Conservation (phyloP, 768 basidiomycete species). For the Kwoniella newhampshirensis region DNA sequence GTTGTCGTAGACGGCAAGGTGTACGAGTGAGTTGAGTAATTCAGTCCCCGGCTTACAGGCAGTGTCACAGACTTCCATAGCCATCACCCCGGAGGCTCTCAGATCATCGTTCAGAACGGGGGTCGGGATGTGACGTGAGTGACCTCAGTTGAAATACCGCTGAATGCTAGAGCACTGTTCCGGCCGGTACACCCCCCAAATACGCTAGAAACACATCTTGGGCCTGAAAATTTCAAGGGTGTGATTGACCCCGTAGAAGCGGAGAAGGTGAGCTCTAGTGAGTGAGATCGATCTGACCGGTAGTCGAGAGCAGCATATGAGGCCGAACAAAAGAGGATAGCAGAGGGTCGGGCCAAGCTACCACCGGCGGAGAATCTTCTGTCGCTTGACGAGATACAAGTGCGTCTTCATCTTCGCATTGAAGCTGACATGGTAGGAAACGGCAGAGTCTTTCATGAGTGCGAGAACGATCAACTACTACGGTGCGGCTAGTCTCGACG, state of each 20-base stretch:
- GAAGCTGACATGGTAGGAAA: conserved; percentile 22
- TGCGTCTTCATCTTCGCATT: conserved; percentile 19
- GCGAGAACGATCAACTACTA: conserved; percentile 35
- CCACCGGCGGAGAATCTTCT: conserved; percentile 46
- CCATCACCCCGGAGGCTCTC: conserved; percentile 47
- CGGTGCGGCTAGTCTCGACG: conserved; percentile 27
- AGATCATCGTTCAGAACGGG: conserved; percentile 46
- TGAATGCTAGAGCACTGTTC: conserved; percentile 39
- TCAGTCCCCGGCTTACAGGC: not conserved
- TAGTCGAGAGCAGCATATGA: conserved; percentile 23
- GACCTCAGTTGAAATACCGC: not conserved
- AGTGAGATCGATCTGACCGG: not conserved
- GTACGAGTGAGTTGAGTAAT: conserved; percentile 42
- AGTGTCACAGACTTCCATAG: conserved; percentile 45
- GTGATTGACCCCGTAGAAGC: conserved; percentile 37
- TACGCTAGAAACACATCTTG: conserved; percentile 45
- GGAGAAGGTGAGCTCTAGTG: conserved; percentile 22
- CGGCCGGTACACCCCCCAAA: conserved; percentile 45
- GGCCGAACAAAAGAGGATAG: conserved; percentile 34
- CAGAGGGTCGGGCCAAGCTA: conserved; percentile 31
- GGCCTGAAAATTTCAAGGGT: conserved; percentile 38
- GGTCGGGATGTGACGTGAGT: conserved; percentile 51
- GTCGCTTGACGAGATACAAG: conserved; percentile 48
- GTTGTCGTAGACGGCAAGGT: conserved; percentile 50
- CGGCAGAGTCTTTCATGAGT: conserved; percentile 35